Base-by-base conservation (phyloP, 768 basidiomycete genomes). In the Boletus tylopilopsis region DNA sequence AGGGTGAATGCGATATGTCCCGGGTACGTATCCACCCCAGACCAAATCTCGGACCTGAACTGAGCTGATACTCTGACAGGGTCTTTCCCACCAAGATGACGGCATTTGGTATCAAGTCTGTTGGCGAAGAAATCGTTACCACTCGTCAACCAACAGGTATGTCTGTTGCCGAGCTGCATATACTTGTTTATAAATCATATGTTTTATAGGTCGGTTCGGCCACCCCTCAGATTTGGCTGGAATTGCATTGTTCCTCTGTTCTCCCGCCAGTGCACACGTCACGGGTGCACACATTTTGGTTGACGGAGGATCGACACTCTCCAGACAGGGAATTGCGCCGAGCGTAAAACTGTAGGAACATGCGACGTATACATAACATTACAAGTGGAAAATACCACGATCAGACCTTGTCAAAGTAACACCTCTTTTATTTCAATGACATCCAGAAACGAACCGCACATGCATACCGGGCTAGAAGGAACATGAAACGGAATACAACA, bases 31-130 rank as follows among this genome's bases (percentile, higher is more conserved):
- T 34, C 18, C n/a, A n/a, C n/a, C n/a, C n/a, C n/a, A n/a, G n/a
- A n/a, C n/a, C n/a, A n/a, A n/a, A n/a, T n/a, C 42, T 25, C 4
- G 12, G 6, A 4, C 1, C 18, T 45, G 1, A 24, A 16, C 39
- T 53, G 36, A 54, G 8, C 11, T 18, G 19, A 12, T 24, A 15
- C 29, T n/a, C n/a, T n/a, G n/a, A 5, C 54, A 85, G 85, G 2
- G 68, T 90, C 12, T 93, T 88, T 71, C 87, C 87, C 0, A 86
- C 85, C 39, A 90, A 85, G 71, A 91, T 93, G 89, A 91, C 90
- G 1, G 80, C 85, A 0, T 89, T 73, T 42, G 85, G 81, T 4
- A 69, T 89, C 55, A 78, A 80, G 56, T 73, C 62, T 2, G 67
- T 67, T 3, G 83, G 85, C 7, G 78, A 79, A 50, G 76, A 78